Conservation (phyloP, 257 asterid genomes). For the Solanum appendiculatum region DNA sequence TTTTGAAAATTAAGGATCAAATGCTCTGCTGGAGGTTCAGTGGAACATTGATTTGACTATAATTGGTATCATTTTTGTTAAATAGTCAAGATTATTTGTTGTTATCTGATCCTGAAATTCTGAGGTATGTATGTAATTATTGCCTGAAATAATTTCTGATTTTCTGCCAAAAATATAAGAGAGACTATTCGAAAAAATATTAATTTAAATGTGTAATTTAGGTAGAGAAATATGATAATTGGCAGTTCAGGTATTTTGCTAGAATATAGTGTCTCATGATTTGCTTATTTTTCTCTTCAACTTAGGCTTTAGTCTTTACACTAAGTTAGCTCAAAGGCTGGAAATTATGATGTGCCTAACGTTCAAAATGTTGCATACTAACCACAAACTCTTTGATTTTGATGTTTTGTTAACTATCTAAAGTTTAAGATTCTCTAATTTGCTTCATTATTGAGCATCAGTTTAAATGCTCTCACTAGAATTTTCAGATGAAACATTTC, state of each 20-base stretch:
- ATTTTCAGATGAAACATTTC: background rate
- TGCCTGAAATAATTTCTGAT: background rate
- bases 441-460: background rate
- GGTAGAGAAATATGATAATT: too few species aligned
- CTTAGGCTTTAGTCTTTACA: background rate
- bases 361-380: background rate
- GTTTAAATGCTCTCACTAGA: background rate
- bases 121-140: background rate
- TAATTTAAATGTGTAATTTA: too few species aligned
- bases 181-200: background rate
- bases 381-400: background rate
- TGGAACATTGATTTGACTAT: too few species aligned
- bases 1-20: background rate
- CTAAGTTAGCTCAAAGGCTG: background rate
- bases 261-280: background rate
- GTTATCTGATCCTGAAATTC: too few species aligned
- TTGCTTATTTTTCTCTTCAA: background rate
- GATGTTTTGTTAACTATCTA: background rate
- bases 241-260: too few species aligned
- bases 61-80: too few species aligned
- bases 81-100: too few species aligned
- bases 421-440: background rate
- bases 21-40: background rate
- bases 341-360: background rate
- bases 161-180: too few species aligned